phyloP scores from a whole-genome alignment of 805 yeast species.

The Candida maesae region DNA sequence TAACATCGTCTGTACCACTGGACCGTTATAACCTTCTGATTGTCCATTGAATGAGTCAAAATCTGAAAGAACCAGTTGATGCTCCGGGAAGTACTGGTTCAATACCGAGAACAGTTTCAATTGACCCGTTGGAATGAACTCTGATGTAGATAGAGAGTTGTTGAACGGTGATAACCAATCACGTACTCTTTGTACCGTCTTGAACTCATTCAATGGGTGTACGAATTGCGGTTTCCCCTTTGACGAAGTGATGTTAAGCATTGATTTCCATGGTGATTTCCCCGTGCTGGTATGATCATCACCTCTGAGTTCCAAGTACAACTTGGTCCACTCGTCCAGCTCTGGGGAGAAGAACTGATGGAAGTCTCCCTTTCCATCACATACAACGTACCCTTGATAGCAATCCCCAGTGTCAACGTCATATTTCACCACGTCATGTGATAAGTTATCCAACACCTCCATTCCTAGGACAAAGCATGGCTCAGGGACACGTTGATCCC shows the following conservation, averaged over 20 bases:
- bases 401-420: constrained; percentile 66
- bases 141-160: constrained; percentile 62
- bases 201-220: constrained; percentile 61
- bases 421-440: constrained; percentile 78
- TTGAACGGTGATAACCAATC: constrained; percentile 60
- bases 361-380: constrained; percentile 72
- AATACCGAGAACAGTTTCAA: constrained; percentile 62
- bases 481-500: constrained; percentile 55
- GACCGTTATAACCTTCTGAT: constrained; percentile 59
- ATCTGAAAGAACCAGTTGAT: constrained; percentile 70
- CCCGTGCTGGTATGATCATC: constrained; percentile 4
- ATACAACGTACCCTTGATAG: constrained; percentile 70
- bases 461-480: constrained; percentile 77
- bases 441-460: constrained; percentile 80
- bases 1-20: constrained; percentile 77
- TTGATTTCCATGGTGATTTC: constrained; percentile 1
- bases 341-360: constrained; percentile 66
- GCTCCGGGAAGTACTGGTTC: constrained; percentile 66
- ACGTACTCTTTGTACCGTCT: constrained; percentile 35
- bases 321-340: constrained; percentile 51
- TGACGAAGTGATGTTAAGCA: not conserved
- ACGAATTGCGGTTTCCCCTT: constrained; percentile 20
- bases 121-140: constrained; percentile 77
- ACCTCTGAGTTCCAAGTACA: constrained; percentile 46
- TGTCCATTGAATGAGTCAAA: constrained; percentile 39